Evolutionary conservation across 345 rosid genomes (phyloP).

Genomic region (Arabidopsis suecica): DNA sequence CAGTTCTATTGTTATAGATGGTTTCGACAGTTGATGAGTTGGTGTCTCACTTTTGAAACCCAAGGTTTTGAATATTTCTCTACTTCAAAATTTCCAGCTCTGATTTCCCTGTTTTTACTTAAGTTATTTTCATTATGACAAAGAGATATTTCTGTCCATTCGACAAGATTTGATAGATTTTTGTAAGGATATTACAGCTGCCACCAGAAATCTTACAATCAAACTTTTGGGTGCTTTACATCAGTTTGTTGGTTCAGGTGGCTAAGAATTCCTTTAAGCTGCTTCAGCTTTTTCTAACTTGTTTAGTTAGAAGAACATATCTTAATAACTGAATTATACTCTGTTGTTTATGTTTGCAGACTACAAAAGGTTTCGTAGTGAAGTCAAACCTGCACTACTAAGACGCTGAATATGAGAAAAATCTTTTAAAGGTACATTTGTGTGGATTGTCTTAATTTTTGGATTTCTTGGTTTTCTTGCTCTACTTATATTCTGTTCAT

Average conservation of each 20-base stretch:
- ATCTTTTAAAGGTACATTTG: conserved; percentile 77
- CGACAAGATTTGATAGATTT: no score
- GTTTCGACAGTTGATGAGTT: conserved; percentile 49
- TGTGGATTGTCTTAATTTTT: conserved; percentile 12
- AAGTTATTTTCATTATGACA: no score
- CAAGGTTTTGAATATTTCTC: no score
- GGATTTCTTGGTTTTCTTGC: neutral
- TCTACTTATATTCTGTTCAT: conserved; percentile 17
- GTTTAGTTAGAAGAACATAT: conserved; percentile 35
- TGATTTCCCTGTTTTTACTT: no score
- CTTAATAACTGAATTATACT: neutral
- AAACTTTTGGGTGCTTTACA: conserved; percentile 66
- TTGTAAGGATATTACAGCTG: no score
- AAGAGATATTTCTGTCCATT: neutral
- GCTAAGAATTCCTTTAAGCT: no score
- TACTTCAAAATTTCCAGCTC: no score
- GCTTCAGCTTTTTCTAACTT: conserved; percentile 25
- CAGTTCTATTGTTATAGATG: no score
- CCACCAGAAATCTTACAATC: no score
- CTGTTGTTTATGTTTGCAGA: conserved; percentile 51
- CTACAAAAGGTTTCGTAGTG: conserved; percentile 87
- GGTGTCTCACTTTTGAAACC: neutral
- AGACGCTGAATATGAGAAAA: conserved; percentile 66
- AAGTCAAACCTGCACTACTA: conserved; percentile 98
- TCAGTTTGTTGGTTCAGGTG: conserved; percentile 56